These are phyloP conservation scores for Trifolium pratense DNA, from an alignment of 306 rosid species.

Conservation along the genomic window DNA sequence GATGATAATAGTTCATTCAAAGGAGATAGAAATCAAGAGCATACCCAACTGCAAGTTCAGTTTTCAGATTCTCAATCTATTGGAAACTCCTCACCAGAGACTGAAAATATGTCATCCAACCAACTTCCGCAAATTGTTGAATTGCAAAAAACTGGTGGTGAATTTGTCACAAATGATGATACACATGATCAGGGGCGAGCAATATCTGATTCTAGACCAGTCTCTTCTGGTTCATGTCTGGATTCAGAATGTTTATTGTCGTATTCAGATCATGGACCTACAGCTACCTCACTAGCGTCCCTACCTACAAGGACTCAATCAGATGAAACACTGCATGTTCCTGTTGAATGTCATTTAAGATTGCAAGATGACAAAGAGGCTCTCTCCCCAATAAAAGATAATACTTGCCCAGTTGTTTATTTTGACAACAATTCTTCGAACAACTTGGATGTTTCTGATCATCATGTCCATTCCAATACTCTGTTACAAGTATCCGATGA, in stretches of 20 bases:
- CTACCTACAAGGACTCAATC: conserved; percentile 41
- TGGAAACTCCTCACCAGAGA: conserved; percentile 45
- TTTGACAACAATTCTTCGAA: conserved; percentile 47
- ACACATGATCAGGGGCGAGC: conserved; percentile 45
- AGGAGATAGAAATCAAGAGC: conserved; percentile 38
- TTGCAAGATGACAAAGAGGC: conserved; percentile 39
- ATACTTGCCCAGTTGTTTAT: conserved; percentile 40
- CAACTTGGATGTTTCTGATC: conserved; percentile 47
- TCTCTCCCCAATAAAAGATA: conserved; percentile 47
- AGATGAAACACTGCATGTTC: conserved; percentile 44
- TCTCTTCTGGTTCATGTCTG: conserved; percentile 48
- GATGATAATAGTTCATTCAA: conserved; percentile 38
- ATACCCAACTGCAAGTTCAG: conserved; percentile 33
- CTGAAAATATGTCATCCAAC: conserved; percentile 46
- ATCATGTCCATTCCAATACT: conserved; percentile 48
- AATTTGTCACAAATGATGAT: conserved; percentile 45
- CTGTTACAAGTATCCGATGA: conserved; percentile 43
- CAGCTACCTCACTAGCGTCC: conserved; percentile 37
- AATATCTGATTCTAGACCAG: conserved; percentile 48
- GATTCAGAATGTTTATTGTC: conserved; percentile 44
- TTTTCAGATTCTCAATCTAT: conserved; percentile 44
- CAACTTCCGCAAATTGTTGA: conserved; percentile 44
- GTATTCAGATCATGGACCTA: conserved; percentile 47
- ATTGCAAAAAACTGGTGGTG: conserved; percentile 40
- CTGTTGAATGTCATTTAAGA: conserved; percentile 7